Evolutionary conservation across 2,329 filamentous ascomycete species (phyloP).

Genomic region (Sarocladium strictum): DNA sequence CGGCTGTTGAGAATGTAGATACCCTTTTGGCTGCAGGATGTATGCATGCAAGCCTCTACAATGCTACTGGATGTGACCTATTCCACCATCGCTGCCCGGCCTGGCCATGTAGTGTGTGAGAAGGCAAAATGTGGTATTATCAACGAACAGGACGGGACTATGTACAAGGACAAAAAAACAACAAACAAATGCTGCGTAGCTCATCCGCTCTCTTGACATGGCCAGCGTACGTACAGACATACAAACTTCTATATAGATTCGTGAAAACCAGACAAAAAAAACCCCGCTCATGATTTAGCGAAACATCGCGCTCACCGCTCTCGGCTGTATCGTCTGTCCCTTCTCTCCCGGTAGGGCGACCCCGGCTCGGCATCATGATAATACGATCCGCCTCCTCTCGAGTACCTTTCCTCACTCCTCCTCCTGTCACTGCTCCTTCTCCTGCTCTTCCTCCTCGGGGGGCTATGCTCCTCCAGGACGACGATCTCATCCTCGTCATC

Average conservation of each 20-base stretch:
- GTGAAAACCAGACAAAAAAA: not conserved
- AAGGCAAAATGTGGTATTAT: not conserved
- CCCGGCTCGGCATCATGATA: conserved; percentile 4
- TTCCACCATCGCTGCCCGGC: no score
- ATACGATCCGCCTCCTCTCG: not conserved
- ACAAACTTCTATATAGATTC: not conserved
- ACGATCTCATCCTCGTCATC: conserved; percentile 33
- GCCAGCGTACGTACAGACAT: not conserved
- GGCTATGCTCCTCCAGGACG: conserved; percentile 28
- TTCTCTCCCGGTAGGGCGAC: conserved; percentile 5
- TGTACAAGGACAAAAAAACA: not conserved
- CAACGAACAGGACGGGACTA: no score
- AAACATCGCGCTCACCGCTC: not conserved
- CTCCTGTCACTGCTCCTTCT: conserved; percentile 14
- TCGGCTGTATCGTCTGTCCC: conserved; percentile 3
- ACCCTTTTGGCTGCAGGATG: no score
- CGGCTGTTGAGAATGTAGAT: not conserved
- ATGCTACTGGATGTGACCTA: no score
- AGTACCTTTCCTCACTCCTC: conserved; percentile 7
- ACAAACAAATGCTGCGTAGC: not conserved
- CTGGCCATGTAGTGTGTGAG: no score
- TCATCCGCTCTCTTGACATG: not conserved
- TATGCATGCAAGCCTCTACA: no score
- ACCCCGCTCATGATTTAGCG: not conserved
- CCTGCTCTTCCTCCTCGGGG: conserved; percentile 19